Base-by-base conservation (phyloP, 1,284 basidiomycete species). In the Chondrostereum purpureum region DNA sequence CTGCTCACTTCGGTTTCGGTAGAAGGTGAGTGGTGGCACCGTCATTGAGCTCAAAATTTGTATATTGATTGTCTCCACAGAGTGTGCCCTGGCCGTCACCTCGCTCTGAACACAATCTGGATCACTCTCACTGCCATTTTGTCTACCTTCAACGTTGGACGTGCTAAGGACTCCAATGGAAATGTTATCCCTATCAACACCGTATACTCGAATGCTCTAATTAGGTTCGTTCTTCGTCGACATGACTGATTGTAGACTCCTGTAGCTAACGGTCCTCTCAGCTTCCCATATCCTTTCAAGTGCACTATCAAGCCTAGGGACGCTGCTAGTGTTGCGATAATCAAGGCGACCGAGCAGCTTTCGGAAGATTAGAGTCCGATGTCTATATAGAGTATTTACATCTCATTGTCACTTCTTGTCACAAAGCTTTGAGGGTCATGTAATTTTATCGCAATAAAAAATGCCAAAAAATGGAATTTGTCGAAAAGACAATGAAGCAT, bases 81-180 rank as follows among this genome's bases (percentile, higher is more conserved):
- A 22, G 40, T 48, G 11, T 54, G 47, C 39, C 45, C 49, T 6
- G 50, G 53, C 1, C 34, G 40, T 8, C 46, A 50, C 33, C 20
- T 54, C 14, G 48, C 49, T 17, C 10, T 13, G 2, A 23, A 37
- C 4, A 27, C 41, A 5, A 13, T 54, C 22, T 54, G 46, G 47
- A 42, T 49, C 20, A 38, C 46, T 19, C 45, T 52, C 17, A 46
- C 47, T 2, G 50, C 47, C 11, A 47, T 54, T 8, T 41, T 54
- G 5, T 37, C 50, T 6, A 31, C 36, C 3, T 50, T 52, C 22
- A 38, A 51, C 17, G 44, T 55, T 43, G 31, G 36, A 11, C 46
- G 52, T 39, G 35, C 24, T 1, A 24, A 44, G 17, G 44, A 46
- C 41, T 44, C 38, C 10, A 1, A 39, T 4, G 46, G 50, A 5